These are phyloP conservation scores for Backusella macrospora DNA, from an alignment of 192 early-diverging fungal genomes.

Conservation along the genomic window DNA sequence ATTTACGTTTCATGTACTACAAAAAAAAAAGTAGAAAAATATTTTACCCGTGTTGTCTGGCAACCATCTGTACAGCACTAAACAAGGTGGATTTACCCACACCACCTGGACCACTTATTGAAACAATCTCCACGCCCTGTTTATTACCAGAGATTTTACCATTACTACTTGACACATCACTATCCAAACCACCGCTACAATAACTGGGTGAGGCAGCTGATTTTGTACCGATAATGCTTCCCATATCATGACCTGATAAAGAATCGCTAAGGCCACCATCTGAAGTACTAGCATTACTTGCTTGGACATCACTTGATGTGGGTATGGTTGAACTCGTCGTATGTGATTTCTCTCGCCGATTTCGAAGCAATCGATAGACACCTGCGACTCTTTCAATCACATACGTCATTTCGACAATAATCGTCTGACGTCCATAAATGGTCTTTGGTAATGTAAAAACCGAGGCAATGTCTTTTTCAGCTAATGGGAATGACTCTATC, in stretches of 20 bases:
- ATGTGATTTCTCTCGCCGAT: conserved; percentile 17
- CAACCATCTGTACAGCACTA: conserved; percentile 34
- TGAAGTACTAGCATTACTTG: conserved; percentile 14
- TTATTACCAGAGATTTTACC: conserved; percentile 1
- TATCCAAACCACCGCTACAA: conserved; percentile 12
- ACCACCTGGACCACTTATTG: conserved; percentile 36
- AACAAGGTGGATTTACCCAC: conserved; percentile 37
- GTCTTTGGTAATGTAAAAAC: conserved; percentile 38
- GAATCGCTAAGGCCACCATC: background rate
- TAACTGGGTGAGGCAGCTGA: conserved; percentile 26
- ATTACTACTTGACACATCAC: conserved; percentile 29
- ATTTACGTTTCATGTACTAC: background rate
- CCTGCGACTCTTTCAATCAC: conserved; percentile 28
- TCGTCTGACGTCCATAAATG: conserved; percentile 32
- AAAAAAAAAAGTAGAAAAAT: background rate
- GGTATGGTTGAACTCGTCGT: conserved; percentile 11
- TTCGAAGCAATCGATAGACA: conserved; percentile 8
- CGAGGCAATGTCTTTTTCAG: conserved; percentile 36
- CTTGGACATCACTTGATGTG: background rate
- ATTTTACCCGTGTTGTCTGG: conserved; percentile 32
- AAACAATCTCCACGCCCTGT: conserved; percentile 22
- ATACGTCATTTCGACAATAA: conserved; percentile 30
- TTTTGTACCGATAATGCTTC: background rate
- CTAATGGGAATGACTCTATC: conserved; percentile 34
- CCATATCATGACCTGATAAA: conserved; percentile 1